phyloP scores from a whole-genome alignment of 1,284 basidiomycete genomes.

The Rhodofomes roseus region DNA sequence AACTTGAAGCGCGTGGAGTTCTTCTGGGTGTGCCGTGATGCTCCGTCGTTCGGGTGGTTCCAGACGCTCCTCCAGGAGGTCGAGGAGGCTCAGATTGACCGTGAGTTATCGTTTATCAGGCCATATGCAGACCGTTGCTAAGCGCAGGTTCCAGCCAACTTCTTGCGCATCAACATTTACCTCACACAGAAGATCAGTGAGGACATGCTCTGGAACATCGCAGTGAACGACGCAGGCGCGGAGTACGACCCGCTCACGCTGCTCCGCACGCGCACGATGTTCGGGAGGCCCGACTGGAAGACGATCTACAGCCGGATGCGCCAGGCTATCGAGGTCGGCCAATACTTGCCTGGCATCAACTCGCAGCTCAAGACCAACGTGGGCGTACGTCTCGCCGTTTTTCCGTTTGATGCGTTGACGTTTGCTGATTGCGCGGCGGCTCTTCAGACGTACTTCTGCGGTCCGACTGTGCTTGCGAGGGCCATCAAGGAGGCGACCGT shows the following conservation, averaged over 20 bases:
- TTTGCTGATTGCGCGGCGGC: slow-evolving; percentile 7
- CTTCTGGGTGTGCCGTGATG: slow-evolving; percentile 88
- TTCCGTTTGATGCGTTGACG: background rate
- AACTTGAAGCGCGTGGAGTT: slow-evolving; percentile 83
- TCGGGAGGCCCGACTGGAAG: slow-evolving; percentile 86
- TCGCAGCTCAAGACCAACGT: slow-evolving; percentile 79
- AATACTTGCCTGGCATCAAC: slow-evolving; percentile 74
- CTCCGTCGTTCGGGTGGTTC: slow-evolving; percentile 93
- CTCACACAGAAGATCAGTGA: slow-evolving; percentile 82
- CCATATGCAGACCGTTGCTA: background rate
- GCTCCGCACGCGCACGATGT: slow-evolving; percentile 81
- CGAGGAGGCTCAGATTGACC: slow-evolving; percentile 80
- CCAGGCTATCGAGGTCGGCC: slow-evolving; percentile 72
- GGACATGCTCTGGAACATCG: slow-evolving; percentile 88
- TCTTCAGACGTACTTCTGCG: slow-evolving; percentile 79
- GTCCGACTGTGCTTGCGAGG: slow-evolving; percentile 69
- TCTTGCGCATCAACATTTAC: slow-evolving; percentile 87
- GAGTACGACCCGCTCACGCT: slow-evolving; percentile 84
- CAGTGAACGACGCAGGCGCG: slow-evolving; percentile 79
- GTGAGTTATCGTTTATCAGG: slow-evolving; percentile 40
- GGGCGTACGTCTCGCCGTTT: slow-evolving; percentile 47
- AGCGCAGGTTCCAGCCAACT: slow-evolving; percentile 58
- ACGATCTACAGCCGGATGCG: slow-evolving; percentile 70
- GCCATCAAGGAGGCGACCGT: slow-evolving; percentile 68
- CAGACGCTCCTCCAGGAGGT: slow-evolving; percentile 81